Percentiles rank a stretch among this genome's conserved stretches.
Conservation (phyloP, 352 stramenopile species). For the Stramenopiles sp. region DNA sequence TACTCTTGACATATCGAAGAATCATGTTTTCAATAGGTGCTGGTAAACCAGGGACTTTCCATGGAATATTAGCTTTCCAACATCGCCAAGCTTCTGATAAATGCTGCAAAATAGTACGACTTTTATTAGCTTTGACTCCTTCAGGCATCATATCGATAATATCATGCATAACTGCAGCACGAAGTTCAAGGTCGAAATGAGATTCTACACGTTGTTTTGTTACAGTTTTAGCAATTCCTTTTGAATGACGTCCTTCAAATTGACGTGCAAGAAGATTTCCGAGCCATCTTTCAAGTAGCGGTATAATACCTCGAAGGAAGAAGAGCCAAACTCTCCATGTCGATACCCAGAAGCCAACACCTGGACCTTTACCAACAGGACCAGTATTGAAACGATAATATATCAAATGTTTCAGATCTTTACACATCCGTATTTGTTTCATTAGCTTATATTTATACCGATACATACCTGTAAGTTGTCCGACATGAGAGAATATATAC, state of each 20-base stretch:
- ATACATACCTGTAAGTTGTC: slow-evolving; percentile 97
- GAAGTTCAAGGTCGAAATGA: slow-evolving; percentile 95
- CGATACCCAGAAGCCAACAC: slow-evolving; percentile 91
- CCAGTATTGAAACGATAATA: slow-evolving; percentile 99
- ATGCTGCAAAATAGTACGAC: slow-evolving; percentile 83
- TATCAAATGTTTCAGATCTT: slow-evolving; percentile 98
- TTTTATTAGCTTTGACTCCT: slow-evolving; percentile 96
- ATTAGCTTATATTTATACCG: slow-evolving; percentile 94
- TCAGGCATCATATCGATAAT: slow-evolving; percentile 99
- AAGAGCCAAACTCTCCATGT: slow-evolving; percentile 97
- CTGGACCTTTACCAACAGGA: slow-evolving; percentile 89
- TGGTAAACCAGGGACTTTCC: slow-evolving; percentile 96
- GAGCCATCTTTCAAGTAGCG: slow-evolving; percentile 88
- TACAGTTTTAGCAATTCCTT: slow-evolving; percentile 90
- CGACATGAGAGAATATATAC: slow-evolving; percentile 96
- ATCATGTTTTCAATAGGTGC: slow-evolving; percentile 99
- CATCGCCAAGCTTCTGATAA: slow-evolving; percentile 89
- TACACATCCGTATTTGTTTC: slow-evolving; percentile 89
- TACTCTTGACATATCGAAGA: slow-evolving; percentile 94
- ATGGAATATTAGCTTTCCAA: slow-evolving; percentile 98
- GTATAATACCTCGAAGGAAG: slow-evolving; percentile 92
- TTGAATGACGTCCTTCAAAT: slow-evolving; percentile 93
- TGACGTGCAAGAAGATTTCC: slow-evolving; percentile 91
- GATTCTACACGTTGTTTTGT: slow-evolving; percentile 97
- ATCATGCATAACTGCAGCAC: slow-evolving; percentile 96